A percentile compares a stretch with the other conserved stretches of the same genome.
phyloP scores from a whole-genome alignment of 371 early-diverging fungal genomes.

The Rhizopus arrhizus region DNA sequence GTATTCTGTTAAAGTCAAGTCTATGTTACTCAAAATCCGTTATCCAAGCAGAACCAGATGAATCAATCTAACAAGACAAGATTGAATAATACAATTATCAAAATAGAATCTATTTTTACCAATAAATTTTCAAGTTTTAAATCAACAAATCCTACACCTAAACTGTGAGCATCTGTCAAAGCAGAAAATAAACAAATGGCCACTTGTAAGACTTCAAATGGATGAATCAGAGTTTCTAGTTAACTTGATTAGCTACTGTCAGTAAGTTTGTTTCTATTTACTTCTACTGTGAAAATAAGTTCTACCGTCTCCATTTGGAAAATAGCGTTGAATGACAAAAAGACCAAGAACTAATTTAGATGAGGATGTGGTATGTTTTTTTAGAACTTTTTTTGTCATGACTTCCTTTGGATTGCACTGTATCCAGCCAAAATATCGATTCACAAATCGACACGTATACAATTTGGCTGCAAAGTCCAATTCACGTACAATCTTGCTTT shows the following conservation, averaged over 20 bases:
- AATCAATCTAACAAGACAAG: conserved; percentile 24
- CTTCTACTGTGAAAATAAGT: conserved; percentile 31
- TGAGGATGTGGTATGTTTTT: background rate
- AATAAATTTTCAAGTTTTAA: conserved; percentile 45
- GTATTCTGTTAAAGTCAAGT: background rate
- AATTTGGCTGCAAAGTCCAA: conserved; percentile 35
- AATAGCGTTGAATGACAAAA: conserved; percentile 32
- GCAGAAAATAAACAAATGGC: conserved; percentile 38
- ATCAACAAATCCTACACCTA: conserved; percentile 43
- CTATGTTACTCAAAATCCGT: conserved; percentile 42
- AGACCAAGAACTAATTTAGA: background rate
- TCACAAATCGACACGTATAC: conserved; percentile 29
- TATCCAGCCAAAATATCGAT: conserved; percentile 34
- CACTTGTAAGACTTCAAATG: conserved; percentile 32
- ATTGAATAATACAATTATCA: background rate
- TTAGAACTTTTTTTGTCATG: background rate
- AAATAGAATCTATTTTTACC: conserved; percentile 9
- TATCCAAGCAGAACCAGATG: conserved; percentile 34
- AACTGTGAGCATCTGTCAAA: conserved; percentile 32
- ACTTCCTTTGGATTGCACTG: conserved; percentile 8
- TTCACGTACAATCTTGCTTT: conserved; percentile 22
- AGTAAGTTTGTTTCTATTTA: background rate
- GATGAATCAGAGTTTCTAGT: conserved; percentile 21
- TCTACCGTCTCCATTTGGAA: conserved; percentile 35
- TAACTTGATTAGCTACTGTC: background rate